A percentile compares a stretch with the other conserved stretches of the same genome.
These are phyloP conservation scores for Pseudovirgaria hyperparasitica DNA, from an alignment of 2,329 filamentous ascomycete species.

Conservation along the genomic window DNA sequence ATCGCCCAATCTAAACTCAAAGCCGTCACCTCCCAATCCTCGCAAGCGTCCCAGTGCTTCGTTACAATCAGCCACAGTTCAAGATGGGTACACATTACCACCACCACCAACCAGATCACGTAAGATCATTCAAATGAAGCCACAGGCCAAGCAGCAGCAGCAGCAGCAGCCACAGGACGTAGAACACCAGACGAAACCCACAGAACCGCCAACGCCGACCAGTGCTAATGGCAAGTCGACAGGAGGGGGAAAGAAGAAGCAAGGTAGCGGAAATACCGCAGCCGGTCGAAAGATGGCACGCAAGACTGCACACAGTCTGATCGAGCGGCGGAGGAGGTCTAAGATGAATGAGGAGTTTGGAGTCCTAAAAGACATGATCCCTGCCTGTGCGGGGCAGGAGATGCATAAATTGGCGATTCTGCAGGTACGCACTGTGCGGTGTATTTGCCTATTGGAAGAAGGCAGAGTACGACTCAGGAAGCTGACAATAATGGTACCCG, in stretches of 20 bases:
- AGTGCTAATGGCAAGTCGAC: conserved; percentile 11
- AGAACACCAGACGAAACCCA: too few relatives aligned
- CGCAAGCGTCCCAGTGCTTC: conserved; percentile 17
- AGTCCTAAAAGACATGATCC: conserved; percentile 87
- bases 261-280: conserved; percentile 54
- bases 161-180: conserved; percentile 2
- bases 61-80: conserved; percentile 29
- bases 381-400: conserved; percentile 80
- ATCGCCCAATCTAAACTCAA: conserved; percentile 18
- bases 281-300: conserved; percentile 89
- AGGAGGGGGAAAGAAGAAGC: conserved; percentile 55
- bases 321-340: conserved; percentile 75
- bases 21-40: conserved; percentile 12
- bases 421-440: conserved; percentile 49
- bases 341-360: conserved; percentile 99
- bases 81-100: conserved; percentile 65
- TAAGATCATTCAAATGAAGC: conserved; percentile 99
- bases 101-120: conserved; percentile 83
- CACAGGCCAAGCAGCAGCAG: conserved; percentile 24
- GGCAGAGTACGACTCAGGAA: conserved; percentile 3
- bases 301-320: conserved; percentile 92
- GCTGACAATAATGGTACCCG: conserved; percentile 1
- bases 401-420: conserved; percentile 97
- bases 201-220: conserved; percentile 10
- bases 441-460: background rate